Conservation (phyloP, 1,284 basidiomycete species). For the Rugosomyces carneus region DNA sequence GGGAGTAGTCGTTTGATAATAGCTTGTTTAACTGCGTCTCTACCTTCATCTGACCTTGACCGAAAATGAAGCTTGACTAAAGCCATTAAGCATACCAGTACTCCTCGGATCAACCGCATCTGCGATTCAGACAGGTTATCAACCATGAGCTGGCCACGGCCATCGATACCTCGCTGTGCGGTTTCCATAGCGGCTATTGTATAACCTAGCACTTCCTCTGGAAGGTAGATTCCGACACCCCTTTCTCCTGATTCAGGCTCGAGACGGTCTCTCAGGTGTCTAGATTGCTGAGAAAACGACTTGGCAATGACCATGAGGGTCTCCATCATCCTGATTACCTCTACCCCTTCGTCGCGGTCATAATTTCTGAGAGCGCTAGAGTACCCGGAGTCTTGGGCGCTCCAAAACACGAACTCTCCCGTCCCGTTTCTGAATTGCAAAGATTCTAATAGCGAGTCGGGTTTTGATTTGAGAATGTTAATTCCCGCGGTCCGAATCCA, state of each 20-base stretch:
- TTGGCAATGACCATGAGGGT: conserved; percentile 68
- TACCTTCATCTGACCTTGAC: conserved; percentile 60
- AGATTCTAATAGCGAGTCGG: conserved; percentile 61
- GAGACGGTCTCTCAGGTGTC: conserved; percentile 66
- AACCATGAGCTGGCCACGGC: conserved; percentile 48
- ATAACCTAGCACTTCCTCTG: conserved; percentile 88
- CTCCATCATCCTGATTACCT: conserved; percentile 71
- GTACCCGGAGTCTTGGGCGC: conserved; percentile 70
- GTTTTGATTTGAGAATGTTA: conserved; percentile 72
- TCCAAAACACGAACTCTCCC: conserved; percentile 82
- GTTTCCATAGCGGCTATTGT: conserved; percentile 82
- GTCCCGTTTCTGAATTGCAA: conserved; percentile 72
- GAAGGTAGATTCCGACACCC: conserved; percentile 78
- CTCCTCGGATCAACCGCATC: conserved; percentile 68
- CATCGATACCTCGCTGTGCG: conserved; percentile 63
- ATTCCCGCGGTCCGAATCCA: conserved; percentile 81
- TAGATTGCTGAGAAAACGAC: conserved; percentile 65
- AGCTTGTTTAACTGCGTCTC: conserved; percentile 71
- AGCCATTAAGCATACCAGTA: conserved; percentile 27
- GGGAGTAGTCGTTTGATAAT: conserved; percentile 84
- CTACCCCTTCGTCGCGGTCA: conserved; percentile 44
- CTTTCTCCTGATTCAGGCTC: conserved; percentile 70
- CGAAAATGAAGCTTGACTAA: conserved; percentile 68
- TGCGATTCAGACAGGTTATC: conserved; percentile 78
- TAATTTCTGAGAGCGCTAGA: conserved; percentile 45